Evolutionary conservation across 441 rosid genomes (phyloP), one percentile per base, ranked within the genome.

Genomic region (Gossypium lobatum): DNA sequence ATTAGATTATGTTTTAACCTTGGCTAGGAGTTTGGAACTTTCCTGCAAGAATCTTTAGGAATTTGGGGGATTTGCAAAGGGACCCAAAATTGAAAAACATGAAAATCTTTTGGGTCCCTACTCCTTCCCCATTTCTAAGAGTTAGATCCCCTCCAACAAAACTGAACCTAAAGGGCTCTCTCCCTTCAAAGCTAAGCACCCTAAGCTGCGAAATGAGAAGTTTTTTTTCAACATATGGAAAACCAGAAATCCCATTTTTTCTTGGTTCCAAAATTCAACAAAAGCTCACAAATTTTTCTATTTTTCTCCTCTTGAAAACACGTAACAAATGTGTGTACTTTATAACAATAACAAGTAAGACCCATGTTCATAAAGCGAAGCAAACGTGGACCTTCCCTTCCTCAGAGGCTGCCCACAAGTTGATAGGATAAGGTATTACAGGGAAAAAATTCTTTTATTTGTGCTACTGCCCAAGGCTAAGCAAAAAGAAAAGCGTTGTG

Each of bases 231-330:
- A 63, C 68, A 63, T 34, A 61, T n/a, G 48, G 34, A 23, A 58
- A 26, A 60, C 3, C 2, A 54, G 20, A 54, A 34, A 64, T 4
- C 9, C 17, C 34, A 1, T 23, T 21, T 9, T 6, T 37, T 21
- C 13, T 18, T 58, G 25, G 64, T 71, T 57, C 39, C 64, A 17
- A 54, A 42, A 34, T 63, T 70, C 46, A 39, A 76, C 65, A 76
- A 75, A 75, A 34, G 42, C 42, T 7, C 50, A 68, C 50, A 59
- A 46, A 14, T 48, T 48, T 13, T 14, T 37, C 20, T 18, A 0
- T 25, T 21, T 57, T 6, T 28, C 4, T 23, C 9, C 16, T 14
- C 17, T 67, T 8, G 71, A 48, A 37, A 67, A 18, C 50, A 4
- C 25, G 17, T 10, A 63, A 23, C 26, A 20, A 48, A 2, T 20